Base-by-base conservation (phyloP, 768 basidiomycete species). In the Strobilomyces dryophilus region DNA sequence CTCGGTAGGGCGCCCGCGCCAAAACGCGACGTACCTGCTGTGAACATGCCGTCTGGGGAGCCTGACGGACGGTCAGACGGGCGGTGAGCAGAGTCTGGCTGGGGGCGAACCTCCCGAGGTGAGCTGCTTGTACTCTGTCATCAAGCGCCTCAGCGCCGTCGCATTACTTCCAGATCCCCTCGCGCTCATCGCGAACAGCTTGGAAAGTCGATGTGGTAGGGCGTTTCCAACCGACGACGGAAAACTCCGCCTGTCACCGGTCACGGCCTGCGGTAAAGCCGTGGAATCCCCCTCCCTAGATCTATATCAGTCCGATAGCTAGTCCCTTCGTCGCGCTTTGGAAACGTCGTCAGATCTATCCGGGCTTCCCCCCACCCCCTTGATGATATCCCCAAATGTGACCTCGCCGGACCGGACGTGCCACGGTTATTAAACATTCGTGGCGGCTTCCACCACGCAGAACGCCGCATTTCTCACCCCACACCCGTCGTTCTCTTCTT, bases 21-120 rank as follows among this genome's bases (percentile, higher is more conserved):
- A 12, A 17, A 8, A 24, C 24, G 44, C 21, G n/a, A 21, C 52
- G 53, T 57, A 80, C 87, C 92, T 55, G 95, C 94, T 45, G 94
- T 95, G 67, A 97, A 97, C 93, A 98, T 97, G 51, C 86, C 89
- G 71, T 98, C 95, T 7, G 91, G 89, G 15, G 90, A 85, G 59
- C 89, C 89, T 54, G 27, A 3, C 10, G 1, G 31, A 4, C 12
- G 4, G 2, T 3, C 34, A 26, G 41, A 35, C 18, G 10, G 8
- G 6, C 17, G 2, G 21, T 15, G 8, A 1, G 29, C 11, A 5
- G 26, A 2, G 12, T 1, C n/a, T 9, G 0, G 17, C 6, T 20
- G 3, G 44, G n/a, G 15, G 50, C 74, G 54, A 57, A 87, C 86
- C 89, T 74, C 85, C 84, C 8, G 91, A 75, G 1, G 87, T 89